These are phyloP conservation scores for Starmerella gropengiesseri DNA, from an alignment of 805 yeast genomes.

Conservation along the genomic window DNA sequence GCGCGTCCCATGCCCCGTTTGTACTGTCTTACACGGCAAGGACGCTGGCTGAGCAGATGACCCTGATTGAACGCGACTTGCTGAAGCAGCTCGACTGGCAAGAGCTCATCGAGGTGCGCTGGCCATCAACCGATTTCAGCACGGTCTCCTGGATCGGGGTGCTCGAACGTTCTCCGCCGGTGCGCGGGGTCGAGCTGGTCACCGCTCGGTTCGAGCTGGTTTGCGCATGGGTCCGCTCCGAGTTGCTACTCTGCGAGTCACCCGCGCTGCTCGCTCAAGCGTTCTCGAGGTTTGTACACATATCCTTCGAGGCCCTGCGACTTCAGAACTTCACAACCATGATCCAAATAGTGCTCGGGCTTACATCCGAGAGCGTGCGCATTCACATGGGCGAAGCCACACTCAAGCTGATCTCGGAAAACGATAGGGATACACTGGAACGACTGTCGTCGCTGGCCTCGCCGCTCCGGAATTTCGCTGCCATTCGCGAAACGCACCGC, in stretches of 20 bases:
- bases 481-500: constrained; percentile 52
- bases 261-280: constrained; percentile 52
- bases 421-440: constrained; percentile 57
- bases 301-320: constrained; percentile 62
- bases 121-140: constrained; percentile 45
- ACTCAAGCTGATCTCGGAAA: constrained; percentile 63
- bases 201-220: constrained; percentile 77
- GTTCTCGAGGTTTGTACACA: constrained; percentile 75
- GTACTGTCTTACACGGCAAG: constrained; percentile 59
- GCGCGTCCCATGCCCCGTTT: constrained; percentile 58
- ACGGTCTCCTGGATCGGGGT: constrained; percentile 77
- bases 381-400: constrained; percentile 49
- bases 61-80: constrained; percentile 76
- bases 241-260: constrained; percentile 58
- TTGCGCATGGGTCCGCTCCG: constrained; percentile 87
- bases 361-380: constrained; percentile 41
- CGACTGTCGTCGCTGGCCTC: constrained; percentile 61
- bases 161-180: constrained; percentile 36
- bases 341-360: constrained; percentile 76
- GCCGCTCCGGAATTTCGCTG: constrained; percentile 61
- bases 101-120: constrained; percentile 64
- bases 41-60: constrained; percentile 66
- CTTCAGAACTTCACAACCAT: constrained; percentile 77
- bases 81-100: constrained; percentile 84
- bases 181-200: constrained; percentile 61